Evolutionary conservation across 2,329 filamentous ascomycete species (phyloP), one percentile per base, ranked within the genome.

Genomic region (Microsporum ferrugineum): DNA sequence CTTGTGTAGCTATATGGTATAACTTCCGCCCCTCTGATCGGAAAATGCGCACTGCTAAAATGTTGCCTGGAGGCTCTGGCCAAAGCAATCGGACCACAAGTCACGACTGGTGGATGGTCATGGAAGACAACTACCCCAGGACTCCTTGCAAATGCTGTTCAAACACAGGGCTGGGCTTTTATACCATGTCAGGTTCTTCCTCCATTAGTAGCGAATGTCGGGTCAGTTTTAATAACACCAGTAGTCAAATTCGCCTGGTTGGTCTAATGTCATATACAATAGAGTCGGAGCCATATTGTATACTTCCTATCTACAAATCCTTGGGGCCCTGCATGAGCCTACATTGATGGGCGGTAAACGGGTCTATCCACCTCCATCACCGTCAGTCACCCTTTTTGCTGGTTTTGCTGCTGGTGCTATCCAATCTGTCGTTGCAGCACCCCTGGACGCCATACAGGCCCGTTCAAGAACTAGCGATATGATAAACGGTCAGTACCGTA

Each of bases 121-220:
- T 81, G 82, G 74, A 77, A 82, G 65, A 81, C 80, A 66, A 85
- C 82, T 23, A 84, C 83, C 2, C 83, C 83, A 0, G 83, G 82
- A 2, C 73, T 87, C 29, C 75, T 86, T 39, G 76, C 79, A n/a
- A 80, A 84, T 71, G 84, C 84, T 6, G 76, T 86, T 49, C 77
- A 77, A 63, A 78, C 77, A n/a, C 78, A 87, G 68, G 84, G 84
- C 51, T 86, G 84, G 84, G 73, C 72, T 14, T 85, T 86, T 68
- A 79, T 87, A 55, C 84, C 84, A 1, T 83, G 85, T 66, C 83
- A 86, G 69, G 78, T 87, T 8, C 72, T 86, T 43, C 84, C 84
- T 58, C 84, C 84, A 34, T 69, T 87, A 55, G 71, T 86, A 58
- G 84, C 83, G 27, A 87, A 87, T 67, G 81, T 84, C 27, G 79